phyloP scores from a whole-genome alignment of 164 flowering plant genomes.

The Chimonanthus salicifolius region DNA sequence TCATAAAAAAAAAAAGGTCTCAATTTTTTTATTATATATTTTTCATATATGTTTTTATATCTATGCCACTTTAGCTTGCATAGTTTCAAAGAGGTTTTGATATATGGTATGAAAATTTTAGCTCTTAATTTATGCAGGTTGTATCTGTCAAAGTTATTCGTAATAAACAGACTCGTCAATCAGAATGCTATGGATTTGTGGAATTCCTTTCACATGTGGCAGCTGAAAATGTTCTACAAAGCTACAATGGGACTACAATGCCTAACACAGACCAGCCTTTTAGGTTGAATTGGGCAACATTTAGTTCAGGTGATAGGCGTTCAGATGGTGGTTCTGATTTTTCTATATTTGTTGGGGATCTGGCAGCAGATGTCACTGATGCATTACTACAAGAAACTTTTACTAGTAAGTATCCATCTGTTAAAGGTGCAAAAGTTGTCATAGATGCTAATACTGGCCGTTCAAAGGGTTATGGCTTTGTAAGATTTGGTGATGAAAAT shows the following conservation, averaged over 20 bases:
- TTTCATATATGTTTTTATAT: too few species aligned
- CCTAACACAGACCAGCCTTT: constrained; percentile 83
- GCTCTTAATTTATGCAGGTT: constrained; percentile 36
- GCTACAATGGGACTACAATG: constrained; percentile 53
- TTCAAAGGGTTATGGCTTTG: constrained; percentile 95
- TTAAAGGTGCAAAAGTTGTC: constrained; percentile 93
- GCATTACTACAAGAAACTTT: constrained; percentile 78
- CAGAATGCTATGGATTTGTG: constrained; percentile 97
- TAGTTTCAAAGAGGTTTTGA: too few species aligned
- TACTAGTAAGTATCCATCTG: constrained; percentile 72
- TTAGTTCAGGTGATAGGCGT: constrained; percentile 80
- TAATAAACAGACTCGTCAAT: constrained; percentile 81
- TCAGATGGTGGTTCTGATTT: constrained; percentile 76
- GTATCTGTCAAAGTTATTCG: constrained; percentile 84
- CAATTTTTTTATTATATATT: too few species aligned
- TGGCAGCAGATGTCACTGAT: constrained; percentile 93
- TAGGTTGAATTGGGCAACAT: constrained; percentile 89
- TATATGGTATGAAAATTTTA: too few species aligned
- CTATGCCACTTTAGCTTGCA: too few species aligned
- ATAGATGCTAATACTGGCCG: constrained; percentile 91
- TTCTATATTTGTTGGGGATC: constrained; percentile 93
- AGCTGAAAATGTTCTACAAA: constrained; percentile 84
- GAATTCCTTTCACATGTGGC: constrained; percentile 69
- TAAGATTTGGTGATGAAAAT: constrained; percentile 88
- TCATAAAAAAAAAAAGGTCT: too few species aligned